Evolutionary conservation across 192 early-diverging fungal genomes (phyloP).

Genomic region (Globomyces pollinis-pini): DNA sequence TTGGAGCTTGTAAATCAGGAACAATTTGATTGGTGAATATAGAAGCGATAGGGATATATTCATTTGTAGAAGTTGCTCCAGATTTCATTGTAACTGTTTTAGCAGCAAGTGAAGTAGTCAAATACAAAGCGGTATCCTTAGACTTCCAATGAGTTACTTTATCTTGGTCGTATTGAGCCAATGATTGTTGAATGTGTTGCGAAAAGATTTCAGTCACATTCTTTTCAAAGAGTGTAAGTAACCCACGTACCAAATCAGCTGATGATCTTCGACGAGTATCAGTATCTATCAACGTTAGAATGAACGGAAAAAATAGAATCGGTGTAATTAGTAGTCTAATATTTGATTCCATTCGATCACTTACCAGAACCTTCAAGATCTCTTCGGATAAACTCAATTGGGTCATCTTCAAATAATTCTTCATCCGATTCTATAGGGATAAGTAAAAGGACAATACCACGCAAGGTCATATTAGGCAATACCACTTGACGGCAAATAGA

Average conservation of each 20-base stretch:
- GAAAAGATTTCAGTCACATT: constrained; percentile 81
- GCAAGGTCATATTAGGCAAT: constrained; percentile 83
- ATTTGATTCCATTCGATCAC: constrained; percentile 13
- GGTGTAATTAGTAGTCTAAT: not conserved
- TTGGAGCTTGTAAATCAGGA: constrained; percentile 67
- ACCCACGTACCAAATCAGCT: constrained; percentile 81
- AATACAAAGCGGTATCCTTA: constrained; percentile 91
- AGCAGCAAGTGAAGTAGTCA: constrained; percentile 83
- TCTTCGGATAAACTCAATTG: constrained; percentile 86
- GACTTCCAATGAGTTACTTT: constrained; percentile 75
- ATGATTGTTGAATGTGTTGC: constrained; percentile 57
- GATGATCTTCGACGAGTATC: constrained; percentile 91
- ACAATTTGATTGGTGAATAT: constrained; percentile 79
- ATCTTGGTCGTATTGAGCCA: constrained; percentile 60
- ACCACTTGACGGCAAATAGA: constrained; percentile 86
- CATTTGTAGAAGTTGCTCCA: constrained; percentile 81
- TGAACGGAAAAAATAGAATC: constrained; percentile 28
- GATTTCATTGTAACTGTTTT: constrained; percentile 64
- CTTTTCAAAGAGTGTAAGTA: constrained; percentile 77
- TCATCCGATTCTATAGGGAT: constrained; percentile 77
- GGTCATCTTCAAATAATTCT: constrained; percentile 95
- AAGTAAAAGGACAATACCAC: constrained; percentile 34
- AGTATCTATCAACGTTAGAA: no score
- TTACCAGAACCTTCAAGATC: constrained; percentile 89
- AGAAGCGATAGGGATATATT: constrained; percentile 70